Evolutionary conservation across 2,329 filamentous ascomycete species (phyloP), one percentile per base, ranked within the genome.

Genomic region (Cordyceps javanica): DNA sequence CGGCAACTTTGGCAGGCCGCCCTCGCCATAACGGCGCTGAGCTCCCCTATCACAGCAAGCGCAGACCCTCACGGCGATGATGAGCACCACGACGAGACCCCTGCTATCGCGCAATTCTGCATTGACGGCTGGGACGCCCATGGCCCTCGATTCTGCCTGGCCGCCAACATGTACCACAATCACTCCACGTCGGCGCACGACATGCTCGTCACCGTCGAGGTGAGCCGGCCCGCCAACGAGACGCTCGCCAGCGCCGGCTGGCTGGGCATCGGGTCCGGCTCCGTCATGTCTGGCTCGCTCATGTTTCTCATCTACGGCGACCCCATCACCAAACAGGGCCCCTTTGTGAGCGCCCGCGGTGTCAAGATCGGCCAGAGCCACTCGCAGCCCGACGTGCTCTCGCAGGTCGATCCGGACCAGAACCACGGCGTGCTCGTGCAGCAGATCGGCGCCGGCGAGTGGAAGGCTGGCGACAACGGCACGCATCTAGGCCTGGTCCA

Each of bases 291-390:
- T 14, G 53, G 53, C 2, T 30, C 58, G 21, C 53, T 60, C 48
- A 60, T 60, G 58, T 56, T 60, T n/a, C 14, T 57, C 39, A 6
- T 60, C n/a, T 60, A 60, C 54, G 58, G 58, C 41, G 58, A 60
- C 14, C 53, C 58, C 38, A 9, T 38, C 28, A 34, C 26, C 25
- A 7, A 16, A 4, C 23, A 50, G 26, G 45, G 52, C 16, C 58
- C 58, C 11, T 46, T 52, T 11, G 45, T 60, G 46, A 60, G 58
- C 46, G 58, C 41, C 16, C 58, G 58, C 48, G 52, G 50, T 25
- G 52, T 59, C 48, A 13, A 44, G 28, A 1, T 57, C 36, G 45
- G 38, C 36, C 28, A 46, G 2, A 30, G 54, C 21, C 58, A 57
- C 48, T 3, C 38, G 7, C 44, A 42, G 28, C 58, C 58, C 3